Evolutionary conservation across 148 eudicot species (phyloP).

Genomic region (Vaccinium vitisidaea): DNA sequence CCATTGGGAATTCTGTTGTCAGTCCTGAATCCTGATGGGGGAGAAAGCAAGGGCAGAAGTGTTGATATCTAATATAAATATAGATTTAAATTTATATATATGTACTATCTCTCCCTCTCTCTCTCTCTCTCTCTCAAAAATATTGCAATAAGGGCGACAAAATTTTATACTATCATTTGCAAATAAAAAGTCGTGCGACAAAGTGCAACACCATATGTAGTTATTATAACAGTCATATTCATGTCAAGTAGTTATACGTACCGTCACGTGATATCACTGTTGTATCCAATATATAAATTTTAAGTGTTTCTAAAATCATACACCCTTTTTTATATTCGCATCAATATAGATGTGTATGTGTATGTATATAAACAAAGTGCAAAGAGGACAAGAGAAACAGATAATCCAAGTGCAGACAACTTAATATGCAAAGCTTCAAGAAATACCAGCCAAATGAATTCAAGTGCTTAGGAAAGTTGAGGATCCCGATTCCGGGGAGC

Average conservation of each 20-base stretch:
- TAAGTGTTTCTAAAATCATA: neutral
- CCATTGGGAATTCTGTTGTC: slow-evolving; percentile 17
- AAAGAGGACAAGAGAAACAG: neutral
- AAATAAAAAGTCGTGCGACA: neutral
- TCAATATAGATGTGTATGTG: neutral
- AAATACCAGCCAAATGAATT: neutral
- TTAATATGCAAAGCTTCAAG: neutral
- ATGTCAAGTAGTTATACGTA: neutral
- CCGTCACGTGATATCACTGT: neutral
- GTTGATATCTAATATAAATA: slow-evolving; percentile 35
- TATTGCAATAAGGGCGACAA: neutral
- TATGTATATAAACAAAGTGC: neutral
- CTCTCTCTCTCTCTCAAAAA: neutral
- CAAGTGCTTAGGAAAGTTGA: neutral
- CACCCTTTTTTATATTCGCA: too few relatives aligned
- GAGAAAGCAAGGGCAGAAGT: slow-evolving; percentile 47
- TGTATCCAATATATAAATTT: neutral
- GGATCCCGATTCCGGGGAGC: too few relatives aligned
- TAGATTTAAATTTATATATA: slow-evolving; percentile 2
- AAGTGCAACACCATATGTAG: neutral
- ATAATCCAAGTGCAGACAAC: neutral
- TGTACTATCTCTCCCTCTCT: neutral
- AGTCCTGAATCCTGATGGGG: slow-evolving; percentile 14
- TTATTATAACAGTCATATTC: neutral
- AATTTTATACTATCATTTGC: too few relatives aligned